Conservation (phyloP, 495 filamentous ascomycete genomes). For the Hyaloscypha hepaticicola region DNA sequence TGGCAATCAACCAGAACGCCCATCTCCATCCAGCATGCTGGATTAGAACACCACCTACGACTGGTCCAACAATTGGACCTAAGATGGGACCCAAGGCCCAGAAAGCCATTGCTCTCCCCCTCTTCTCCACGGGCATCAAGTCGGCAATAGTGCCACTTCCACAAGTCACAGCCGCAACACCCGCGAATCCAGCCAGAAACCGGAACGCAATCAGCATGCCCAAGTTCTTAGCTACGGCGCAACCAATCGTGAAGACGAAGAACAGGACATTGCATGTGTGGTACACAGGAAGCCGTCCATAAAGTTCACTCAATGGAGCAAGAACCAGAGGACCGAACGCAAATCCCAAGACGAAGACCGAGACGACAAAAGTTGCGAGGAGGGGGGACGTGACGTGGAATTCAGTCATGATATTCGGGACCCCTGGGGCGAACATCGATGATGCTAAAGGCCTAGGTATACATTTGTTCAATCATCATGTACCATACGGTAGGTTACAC, state of each 20-base stretch:
- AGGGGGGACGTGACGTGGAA: conserved; percentile 57
- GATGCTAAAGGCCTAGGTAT: conserved; percentile 48
- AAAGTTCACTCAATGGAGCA: conserved; percentile 63
- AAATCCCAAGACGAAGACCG: conserved; percentile 75
- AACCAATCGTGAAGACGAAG: conserved; percentile 56
- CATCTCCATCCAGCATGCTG: conserved; percentile 63
- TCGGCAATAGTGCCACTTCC: conserved; percentile 14
- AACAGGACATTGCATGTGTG: conserved; percentile 52
- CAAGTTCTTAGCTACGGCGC: conserved; percentile 54
- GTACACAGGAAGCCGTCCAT: conserved; percentile 57
- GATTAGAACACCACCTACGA: conserved; percentile 52
- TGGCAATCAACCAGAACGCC: conserved; percentile 58
- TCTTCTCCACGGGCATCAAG: conserved; percentile 4
- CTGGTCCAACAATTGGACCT: conserved; percentile 22
- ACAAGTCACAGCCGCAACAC: conserved; percentile 4
- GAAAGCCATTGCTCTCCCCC: conserved; percentile 10
- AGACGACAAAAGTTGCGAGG: conserved; percentile 59
- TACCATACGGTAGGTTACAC: no score
- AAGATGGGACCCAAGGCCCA: conserved; percentile 5
- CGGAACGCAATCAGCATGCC: conserved; percentile 39
- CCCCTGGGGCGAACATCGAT: conserved; percentile 70
- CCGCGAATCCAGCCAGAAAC: conserved; percentile 34
- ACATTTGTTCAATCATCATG: neutral
- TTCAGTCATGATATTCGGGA: conserved; percentile 54
- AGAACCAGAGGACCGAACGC: conserved; percentile 59